phyloP scores from a whole-genome alignment of 495 filamentous ascomycete genomes.

The Penicillium desertorum region DNA sequence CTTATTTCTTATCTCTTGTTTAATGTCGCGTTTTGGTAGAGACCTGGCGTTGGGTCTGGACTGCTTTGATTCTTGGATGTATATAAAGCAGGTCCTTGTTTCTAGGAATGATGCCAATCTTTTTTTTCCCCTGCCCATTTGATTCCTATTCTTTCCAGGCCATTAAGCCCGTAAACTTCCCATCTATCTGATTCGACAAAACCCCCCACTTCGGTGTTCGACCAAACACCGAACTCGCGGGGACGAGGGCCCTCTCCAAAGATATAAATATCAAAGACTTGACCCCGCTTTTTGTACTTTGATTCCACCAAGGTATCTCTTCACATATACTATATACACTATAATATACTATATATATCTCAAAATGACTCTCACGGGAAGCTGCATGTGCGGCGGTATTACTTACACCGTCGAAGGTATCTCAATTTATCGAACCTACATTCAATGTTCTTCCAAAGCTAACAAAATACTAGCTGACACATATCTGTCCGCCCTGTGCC shows the following conservation, averaged over 20 bases:
- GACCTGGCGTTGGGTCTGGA: constrained; percentile 12
- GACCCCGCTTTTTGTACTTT: constrained; percentile 2
- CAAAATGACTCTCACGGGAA: constrained; percentile 39
- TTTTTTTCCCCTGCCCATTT: constrained; percentile 1
- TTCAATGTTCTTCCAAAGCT: background rate
- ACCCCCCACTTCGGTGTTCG: background rate
- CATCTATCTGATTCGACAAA: too few relatives aligned
- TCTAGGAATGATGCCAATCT: constrained; percentile 18
- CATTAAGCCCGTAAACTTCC: background rate
- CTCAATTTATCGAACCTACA: background rate
- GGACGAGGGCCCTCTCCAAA: too few relatives aligned
- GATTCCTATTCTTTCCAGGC: background rate
- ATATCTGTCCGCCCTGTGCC: constrained; percentile 43
- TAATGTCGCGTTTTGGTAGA: constrained; percentile 5
- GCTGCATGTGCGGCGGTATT: constrained; percentile 45
- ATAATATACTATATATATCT: constrained; percentile 1
- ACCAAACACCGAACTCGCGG: constrained; percentile 4
- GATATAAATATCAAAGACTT: too few relatives aligned
- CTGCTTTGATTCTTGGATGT: constrained; percentile 21
- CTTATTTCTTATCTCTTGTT: constrained; percentile 8
- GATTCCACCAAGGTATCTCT: constrained; percentile 31
- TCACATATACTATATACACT: constrained; percentile 2
- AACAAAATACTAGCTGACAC: constrained; percentile 27
- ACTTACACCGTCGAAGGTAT: constrained; percentile 36
- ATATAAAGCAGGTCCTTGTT: constrained; percentile 22